A percentile compares a stretch with the other conserved stretches of the same genome.
Conservation (phyloP, 2,329 filamentous ascomycete species). For the Pezicula rhizophila region DNA sequence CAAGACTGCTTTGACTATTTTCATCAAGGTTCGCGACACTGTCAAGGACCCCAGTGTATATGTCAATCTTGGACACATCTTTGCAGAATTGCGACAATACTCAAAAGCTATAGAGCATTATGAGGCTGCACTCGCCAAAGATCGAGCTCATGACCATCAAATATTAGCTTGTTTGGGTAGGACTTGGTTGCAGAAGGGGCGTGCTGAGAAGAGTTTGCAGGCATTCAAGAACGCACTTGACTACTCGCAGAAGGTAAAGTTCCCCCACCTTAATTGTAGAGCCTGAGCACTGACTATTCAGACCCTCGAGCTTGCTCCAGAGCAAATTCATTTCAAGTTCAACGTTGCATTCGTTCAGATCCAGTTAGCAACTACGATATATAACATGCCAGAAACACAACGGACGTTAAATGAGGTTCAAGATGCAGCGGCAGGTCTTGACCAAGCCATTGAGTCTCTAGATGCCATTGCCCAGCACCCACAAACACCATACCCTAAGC, state of each 20-base stretch:
- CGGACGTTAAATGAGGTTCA: slow-evolving; percentile 76
- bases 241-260: slow-evolving; percentile 55
- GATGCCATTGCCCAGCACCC: slow-evolving; percentile 58
- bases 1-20: slow-evolving; percentile 74
- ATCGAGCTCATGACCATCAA: slow-evolving; percentile 55
- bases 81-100: slow-evolving; percentile 84
- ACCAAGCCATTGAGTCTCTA: slow-evolving; percentile 72
- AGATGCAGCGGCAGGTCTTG: slow-evolving; percentile 71
- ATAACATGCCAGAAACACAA: slow-evolving; percentile 67
- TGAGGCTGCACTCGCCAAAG: slow-evolving; percentile 65
- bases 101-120: slow-evolving; percentile 92
- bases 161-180: slow-evolving; percentile 67
- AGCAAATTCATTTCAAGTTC: slow-evolving; percentile 89
- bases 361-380: slow-evolving; percentile 78
- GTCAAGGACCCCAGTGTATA: slow-evolving; percentile 83
- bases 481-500: slow-evolving; percentile 78
- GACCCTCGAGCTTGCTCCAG: slow-evolving; percentile 72
- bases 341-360: slow-evolving; percentile 98
- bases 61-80: slow-evolving; percentile 90
- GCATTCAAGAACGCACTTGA: slow-evolving; percentile 58
- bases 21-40: slow-evolving; percentile 85
- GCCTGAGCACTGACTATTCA: slow-evolving; percentile 28
- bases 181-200: slow-evolving; percentile 62
- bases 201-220: slow-evolving; percentile 55
- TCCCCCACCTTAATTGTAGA: background rate